Conservation (phyloP, 1,139 yeast genomes). For the Magnusiomyces tetraspermus region DNA sequence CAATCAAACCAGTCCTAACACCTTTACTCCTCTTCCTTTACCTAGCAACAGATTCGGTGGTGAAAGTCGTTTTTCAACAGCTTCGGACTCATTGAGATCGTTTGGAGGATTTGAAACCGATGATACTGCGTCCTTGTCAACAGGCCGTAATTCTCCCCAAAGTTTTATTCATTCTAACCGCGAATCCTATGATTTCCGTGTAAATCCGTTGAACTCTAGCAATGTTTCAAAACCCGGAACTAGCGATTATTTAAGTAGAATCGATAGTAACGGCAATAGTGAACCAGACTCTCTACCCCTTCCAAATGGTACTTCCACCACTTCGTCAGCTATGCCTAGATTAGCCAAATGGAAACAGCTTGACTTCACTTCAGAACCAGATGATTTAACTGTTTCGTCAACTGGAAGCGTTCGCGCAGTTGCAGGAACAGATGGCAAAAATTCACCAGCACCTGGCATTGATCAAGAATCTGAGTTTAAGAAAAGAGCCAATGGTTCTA, state of each 20-base stretch:
- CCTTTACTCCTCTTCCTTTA: conserved; percentile 1
- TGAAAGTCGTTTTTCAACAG: not conserved
- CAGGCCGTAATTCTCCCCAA: conserved; percentile 11
- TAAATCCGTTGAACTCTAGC: not conserved
- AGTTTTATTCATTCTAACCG: conserved; percentile 7
- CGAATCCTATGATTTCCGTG: conserved; percentile 7
- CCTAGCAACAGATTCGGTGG: conserved; percentile 1
- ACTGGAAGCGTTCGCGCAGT: not conserved
- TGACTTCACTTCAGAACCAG: conserved; percentile 4
- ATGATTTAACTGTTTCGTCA: not conserved
- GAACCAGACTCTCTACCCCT: not conserved
- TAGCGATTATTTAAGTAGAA: not conserved
- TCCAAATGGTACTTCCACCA: not conserved
- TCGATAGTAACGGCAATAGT: not conserved
- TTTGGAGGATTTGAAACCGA: conserved; percentile 8
- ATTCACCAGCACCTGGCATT: not conserved
- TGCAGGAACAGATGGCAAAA: not conserved
- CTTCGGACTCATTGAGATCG: conserved; percentile 1
- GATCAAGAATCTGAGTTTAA: not conserved
- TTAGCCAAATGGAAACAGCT: not conserved
- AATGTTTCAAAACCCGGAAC: not conserved
- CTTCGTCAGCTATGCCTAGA: not conserved
- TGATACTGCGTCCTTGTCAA: conserved; percentile 10
- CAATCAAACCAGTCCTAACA: not conserved
- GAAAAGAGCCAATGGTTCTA: not conserved